Base-by-base conservation (phyloP, 495 filamentous ascomycete genomes). In the Saxophila tyrrhenica region DNA sequence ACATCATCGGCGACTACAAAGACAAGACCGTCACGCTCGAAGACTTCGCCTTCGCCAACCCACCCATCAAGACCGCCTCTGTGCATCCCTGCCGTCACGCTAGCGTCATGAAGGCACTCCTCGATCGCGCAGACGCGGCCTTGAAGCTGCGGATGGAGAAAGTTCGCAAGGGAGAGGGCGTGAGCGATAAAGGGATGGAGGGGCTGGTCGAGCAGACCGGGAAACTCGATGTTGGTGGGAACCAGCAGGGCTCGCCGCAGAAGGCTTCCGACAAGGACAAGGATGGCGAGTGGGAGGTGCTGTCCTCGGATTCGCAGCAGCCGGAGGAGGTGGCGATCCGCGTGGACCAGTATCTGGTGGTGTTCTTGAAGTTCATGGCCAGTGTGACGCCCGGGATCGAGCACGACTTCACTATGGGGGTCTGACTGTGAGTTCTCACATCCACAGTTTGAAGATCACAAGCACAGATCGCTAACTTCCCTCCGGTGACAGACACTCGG, bases 1-100 rank as follows among this genome's bases (percentile, higher is more conserved):
- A 99, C 63, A 97, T 99, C 62, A 86, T 96, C 25, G 91, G 94
- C 62, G 94, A 99, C 75, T 99, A 99, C 76, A 94, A 95, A 66
- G 91, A 97, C 72, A 99, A 99, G 73, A 99, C 92, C 8, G 92
- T 99, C 55, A 99, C 94, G 16, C 80, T 97, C 39, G 94, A 99
- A 69, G 88, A 95, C 67, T 99, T 99, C 68, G 89, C 89, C 22
- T 94, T 89, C 75, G 89, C 87, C 64, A 83, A 86, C 48, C 70
- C 74, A 10, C 77, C 76, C 54, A 78, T 95, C 60, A 94, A 94
- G 74, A 99, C 95, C 83, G 94, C 92, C 25, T 89, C 82, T 52
- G 86, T 99, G 23, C 94, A 99, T 64, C 94, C 94, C 3, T 86
- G 82, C 75, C 87, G 86, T 59, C 94, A 99, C 61, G 92, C 91